Evolutionary conservation across 495 filamentous ascomycete species (phyloP).

Genomic region (Echria macrotheca): DNA sequence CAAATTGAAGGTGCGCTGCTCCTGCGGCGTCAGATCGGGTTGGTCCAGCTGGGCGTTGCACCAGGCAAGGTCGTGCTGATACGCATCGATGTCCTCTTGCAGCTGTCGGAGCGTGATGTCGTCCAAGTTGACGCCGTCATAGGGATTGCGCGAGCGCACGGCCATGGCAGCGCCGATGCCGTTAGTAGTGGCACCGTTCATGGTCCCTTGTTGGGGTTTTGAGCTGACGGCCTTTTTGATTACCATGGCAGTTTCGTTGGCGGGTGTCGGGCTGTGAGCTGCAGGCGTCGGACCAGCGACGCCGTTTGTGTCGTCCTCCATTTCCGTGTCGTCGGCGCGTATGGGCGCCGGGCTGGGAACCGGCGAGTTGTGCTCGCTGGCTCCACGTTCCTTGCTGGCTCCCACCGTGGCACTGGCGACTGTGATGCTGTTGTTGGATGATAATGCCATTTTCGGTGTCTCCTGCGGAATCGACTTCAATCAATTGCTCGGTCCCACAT

Average conservation of each 20-base stretch:
- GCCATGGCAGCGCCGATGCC: not conserved
- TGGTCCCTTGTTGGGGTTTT: too few species aligned
- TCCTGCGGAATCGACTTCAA: not conserved
- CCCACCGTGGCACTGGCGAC: not conserved
- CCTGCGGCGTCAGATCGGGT: constrained; percentile 36
- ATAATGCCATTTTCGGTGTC: not conserved
- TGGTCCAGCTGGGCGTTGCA: constrained; percentile 29
- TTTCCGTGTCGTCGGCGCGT: not conserved
- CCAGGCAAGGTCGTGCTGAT: constrained; percentile 35
- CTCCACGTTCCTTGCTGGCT: not conserved
- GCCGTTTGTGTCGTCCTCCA: not conserved
- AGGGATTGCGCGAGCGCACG: not conserved
- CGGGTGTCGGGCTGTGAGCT: not conserved
- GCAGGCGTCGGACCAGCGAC: not conserved
- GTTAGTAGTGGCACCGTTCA: not conserved
- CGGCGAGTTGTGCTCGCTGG: not conserved
- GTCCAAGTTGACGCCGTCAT: constrained; percentile 23
- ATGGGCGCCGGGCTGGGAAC: not conserved
- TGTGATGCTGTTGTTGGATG: constrained; percentile 1
- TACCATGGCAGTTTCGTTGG: not conserved
- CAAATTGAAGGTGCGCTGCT: constrained; percentile 35
- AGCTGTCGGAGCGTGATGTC: constrained; percentile 38
- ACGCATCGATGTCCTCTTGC: constrained; percentile 37
- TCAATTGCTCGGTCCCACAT: too few species aligned
- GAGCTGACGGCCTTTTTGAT: too few species aligned